Evolutionary conservation across 805 yeast genomes (phyloP).

Genomic region (Yamadazyma ubonensis): DNA sequence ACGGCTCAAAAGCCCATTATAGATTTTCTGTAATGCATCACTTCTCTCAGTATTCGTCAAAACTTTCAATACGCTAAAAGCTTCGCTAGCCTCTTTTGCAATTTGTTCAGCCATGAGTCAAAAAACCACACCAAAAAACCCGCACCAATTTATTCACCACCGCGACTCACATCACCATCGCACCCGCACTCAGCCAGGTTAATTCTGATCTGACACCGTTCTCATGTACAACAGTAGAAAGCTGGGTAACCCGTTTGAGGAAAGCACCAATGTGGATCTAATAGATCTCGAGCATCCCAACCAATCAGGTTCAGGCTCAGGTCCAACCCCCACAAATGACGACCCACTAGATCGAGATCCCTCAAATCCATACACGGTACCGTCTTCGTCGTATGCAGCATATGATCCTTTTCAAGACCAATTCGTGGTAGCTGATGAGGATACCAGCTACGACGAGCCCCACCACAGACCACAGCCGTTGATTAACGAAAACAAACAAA

Average conservation of each 20-base stretch:
- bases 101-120: constrained; percentile 35
- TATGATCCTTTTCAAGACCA: constrained; percentile 36
- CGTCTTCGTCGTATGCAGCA: constrained; percentile 7
- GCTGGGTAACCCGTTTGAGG: constrained; percentile 4
- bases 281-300: constrained; percentile 23
- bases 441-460: constrained; percentile 19
- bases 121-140: too few species aligned
- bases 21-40: constrained; percentile 66
- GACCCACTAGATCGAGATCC: too few species aligned
- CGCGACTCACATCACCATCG: neutral
- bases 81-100: constrained; percentile 77
- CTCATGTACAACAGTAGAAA: constrained; percentile 1
- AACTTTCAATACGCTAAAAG: constrained; percentile 82
- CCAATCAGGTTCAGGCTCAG: too few species aligned
- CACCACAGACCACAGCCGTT: neutral
- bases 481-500: neutral
- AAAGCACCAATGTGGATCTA: constrained; percentile 16
- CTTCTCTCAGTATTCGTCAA: constrained; percentile 72
- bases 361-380: constrained; percentile 1
- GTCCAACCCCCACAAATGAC: too few species aligned
- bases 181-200: too few species aligned
- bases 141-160: too few species aligned
- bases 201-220: neutral
- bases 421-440: constrained; percentile 37
- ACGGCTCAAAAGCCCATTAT: constrained; percentile 59